Evolutionary conservation across 2,329 filamentous ascomycete genomes (phyloP), one percentile per base, ranked within the genome.

Genomic region (Periconia sp.): DNA sequence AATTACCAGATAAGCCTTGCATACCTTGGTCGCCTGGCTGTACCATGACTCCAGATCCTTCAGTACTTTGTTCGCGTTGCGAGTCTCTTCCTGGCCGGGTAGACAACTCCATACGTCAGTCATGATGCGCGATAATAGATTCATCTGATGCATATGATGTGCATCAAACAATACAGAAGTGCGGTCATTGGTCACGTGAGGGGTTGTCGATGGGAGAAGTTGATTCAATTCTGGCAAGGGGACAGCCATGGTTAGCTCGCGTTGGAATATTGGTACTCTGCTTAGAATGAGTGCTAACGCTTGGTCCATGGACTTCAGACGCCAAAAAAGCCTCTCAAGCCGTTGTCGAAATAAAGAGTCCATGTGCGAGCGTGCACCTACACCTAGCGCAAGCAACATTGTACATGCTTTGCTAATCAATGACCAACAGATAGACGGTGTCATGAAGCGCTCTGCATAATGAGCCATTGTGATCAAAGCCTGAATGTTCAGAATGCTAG

Each of bases 361-460:
- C 4, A 46, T 21, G 17, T 25, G 36, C 25, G 22, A 13, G 16
- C 32, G 28, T 16, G 26, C 10, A 33, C 33, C 32, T 11, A 40
- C 11, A 16, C 43, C 43, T 17, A 46, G 17, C 3, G 25, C 43
- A 17, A 40, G 24, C 9, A 46, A 32, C 43, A 46, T 46, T n/a
- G 13, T 36, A 32, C 43, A 46, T 8, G 43, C 43, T 18, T 40
- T 34, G 10, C 35, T 31, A 5, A 36, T 16, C 1, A 46, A 15
- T 19, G 22, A 25, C 43, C 36, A 46, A 21, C 43, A 46, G 26
- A 39, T 19, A 11, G 19, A 23, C 3, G 43, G 43, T 15, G 43
- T 35, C 13, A 36, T 29, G 17, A 17, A 35, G 16, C 28, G 17
- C n/a, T 46, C 43, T 8, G 16, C 25, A 8, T 17, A 29, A 22